Conservation (phyloP, 2,329 filamentous ascomycete species). For the Arthrinium puccinioides region DNA sequence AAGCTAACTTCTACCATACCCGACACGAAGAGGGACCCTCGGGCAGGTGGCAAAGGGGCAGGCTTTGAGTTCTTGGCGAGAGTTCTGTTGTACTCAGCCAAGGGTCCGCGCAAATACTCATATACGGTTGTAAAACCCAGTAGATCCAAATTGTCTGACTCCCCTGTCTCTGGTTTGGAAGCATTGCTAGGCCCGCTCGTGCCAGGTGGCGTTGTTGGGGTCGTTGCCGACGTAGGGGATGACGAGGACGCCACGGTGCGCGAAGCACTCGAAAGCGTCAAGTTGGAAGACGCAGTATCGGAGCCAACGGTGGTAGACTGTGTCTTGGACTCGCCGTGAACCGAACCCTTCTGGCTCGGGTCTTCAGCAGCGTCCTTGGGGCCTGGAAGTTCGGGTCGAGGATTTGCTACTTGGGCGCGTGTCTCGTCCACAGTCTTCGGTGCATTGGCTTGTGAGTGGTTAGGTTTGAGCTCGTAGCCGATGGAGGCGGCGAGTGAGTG, state of each 20-base stretch:
- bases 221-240: constrained; percentile 5
- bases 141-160: too few species aligned
- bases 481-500: constrained; percentile 35
- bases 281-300: not conserved
- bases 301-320: not conserved
- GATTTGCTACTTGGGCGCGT: constrained; percentile 17
- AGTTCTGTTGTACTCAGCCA: not conserved
- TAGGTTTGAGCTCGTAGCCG: constrained; percentile 28
- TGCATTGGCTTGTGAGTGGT: constrained; percentile 16
- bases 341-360: too few species aligned
- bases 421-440: constrained; percentile 21
- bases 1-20: constrained; percentile 48
- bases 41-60: constrained; percentile 33
- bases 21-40: constrained; percentile 44
- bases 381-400: not conserved
- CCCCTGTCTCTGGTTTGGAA: too few species aligned
- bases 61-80: constrained; percentile 38
- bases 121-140: too few species aligned
- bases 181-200: constrained; percentile 13
- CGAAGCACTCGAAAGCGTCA: not conserved
- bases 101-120: too few species aligned
- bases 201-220: constrained; percentile 11
- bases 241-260: not conserved
- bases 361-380: constrained; percentile 11
- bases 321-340: constrained; percentile 6